A percentile compares a stretch with the other conserved stretches of the same genome.
Evolutionary conservation across 2,329 filamentous ascomycete genomes (phyloP).

Genomic region (Diaporthe batatas): DNA sequence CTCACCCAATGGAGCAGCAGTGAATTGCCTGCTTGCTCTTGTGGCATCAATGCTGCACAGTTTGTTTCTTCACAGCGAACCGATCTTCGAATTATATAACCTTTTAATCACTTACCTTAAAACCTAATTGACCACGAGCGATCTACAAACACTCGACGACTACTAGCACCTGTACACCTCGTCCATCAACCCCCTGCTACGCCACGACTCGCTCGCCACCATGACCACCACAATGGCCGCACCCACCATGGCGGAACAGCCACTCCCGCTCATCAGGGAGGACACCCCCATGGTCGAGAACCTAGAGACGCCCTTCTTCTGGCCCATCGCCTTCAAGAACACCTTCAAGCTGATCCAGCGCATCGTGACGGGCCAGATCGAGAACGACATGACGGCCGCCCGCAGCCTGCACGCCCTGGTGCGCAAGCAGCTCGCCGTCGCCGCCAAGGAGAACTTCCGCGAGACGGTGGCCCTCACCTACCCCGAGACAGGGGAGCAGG

Average conservation of each 20-base stretch:
- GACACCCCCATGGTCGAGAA: slow-evolving; percentile 38
- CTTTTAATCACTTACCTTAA: background rate
- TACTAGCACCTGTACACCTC: too few species aligned
- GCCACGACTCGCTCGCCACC: background rate
- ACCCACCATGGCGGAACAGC: slow-evolving; percentile 8
- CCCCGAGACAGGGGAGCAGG: slow-evolving; percentile 42
- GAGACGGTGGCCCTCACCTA: slow-evolving; percentile 39
- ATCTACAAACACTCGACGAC: background rate
- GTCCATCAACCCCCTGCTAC: background rate
- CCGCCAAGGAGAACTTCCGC: slow-evolving; percentile 41
- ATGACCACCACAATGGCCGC: background rate
- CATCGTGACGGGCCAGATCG: slow-evolving; percentile 47
- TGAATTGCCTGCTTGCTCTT: background rate
- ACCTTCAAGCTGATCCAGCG: slow-evolving; percentile 46
- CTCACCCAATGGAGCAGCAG: slow-evolving; percentile 2
- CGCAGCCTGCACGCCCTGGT: slow-evolving; percentile 41
- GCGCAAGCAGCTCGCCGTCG: slow-evolving; percentile 41
- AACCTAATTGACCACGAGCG: background rate
- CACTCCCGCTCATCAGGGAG: slow-evolving; percentile 1
- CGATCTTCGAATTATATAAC: background rate
- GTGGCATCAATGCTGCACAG: slow-evolving; percentile 8
- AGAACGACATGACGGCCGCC: slow-evolving; percentile 45
- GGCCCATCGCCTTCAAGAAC: slow-evolving; percentile 43
- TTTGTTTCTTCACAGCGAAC: background rate
- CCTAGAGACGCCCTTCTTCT: slow-evolving; percentile 40